These are phyloP conservation scores for Nectriaceae sp. DNA, from an alignment of 2,329 filamentous ascomycete species.

Conservation along the genomic window DNA sequence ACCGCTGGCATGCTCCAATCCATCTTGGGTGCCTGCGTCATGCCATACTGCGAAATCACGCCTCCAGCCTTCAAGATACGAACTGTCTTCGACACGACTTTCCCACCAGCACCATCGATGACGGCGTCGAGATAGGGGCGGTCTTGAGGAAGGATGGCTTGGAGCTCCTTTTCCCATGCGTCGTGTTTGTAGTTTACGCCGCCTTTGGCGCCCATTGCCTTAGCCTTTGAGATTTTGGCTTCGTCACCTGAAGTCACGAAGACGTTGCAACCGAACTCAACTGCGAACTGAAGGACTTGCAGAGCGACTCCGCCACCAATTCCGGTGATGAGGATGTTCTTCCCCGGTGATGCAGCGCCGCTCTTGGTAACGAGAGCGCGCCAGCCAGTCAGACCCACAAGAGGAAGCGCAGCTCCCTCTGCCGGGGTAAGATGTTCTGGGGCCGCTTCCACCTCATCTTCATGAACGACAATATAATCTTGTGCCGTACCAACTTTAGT, in stretches of 20 bases:
- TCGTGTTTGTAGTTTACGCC: conserved; percentile 81
- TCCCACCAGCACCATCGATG: conserved; percentile 87
- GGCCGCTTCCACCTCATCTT: conserved; percentile 72
- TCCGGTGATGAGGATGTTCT: conserved; percentile 83
- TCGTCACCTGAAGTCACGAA: conserved; percentile 77
- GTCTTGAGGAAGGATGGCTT: conserved; percentile 61
- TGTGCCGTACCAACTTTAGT: conserved; percentile 68
- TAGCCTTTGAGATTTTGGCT: conserved; percentile 75
- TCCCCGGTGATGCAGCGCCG: conserved; percentile 60
- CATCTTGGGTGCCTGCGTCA: conserved; percentile 86
- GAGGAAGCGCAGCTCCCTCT: conserved; percentile 81
- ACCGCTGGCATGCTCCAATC: conserved; percentile 83
- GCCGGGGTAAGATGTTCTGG: conserved; percentile 70
- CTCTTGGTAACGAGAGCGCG: conserved; percentile 81
- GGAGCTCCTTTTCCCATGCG: conserved; percentile 79
- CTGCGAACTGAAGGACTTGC: conserved; percentile 77
- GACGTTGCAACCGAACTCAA: conserved; percentile 73
- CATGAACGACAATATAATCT: conserved; percentile 71
- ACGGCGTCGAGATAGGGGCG: conserved; percentile 77
- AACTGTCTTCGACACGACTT: conserved; percentile 70
- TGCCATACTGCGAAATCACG: conserved; percentile 84
- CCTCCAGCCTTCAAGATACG: conserved; percentile 79
- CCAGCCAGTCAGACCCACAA: conserved; percentile 88
- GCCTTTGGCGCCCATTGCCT: conserved; percentile 71
- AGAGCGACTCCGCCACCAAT: conserved; percentile 93